Percentiles rank a stretch among this genome's conserved stretches.
phyloP scores from a whole-genome alignment of 2,329 filamentous ascomycete genomes.

The Colletotrichum zoysiae region DNA sequence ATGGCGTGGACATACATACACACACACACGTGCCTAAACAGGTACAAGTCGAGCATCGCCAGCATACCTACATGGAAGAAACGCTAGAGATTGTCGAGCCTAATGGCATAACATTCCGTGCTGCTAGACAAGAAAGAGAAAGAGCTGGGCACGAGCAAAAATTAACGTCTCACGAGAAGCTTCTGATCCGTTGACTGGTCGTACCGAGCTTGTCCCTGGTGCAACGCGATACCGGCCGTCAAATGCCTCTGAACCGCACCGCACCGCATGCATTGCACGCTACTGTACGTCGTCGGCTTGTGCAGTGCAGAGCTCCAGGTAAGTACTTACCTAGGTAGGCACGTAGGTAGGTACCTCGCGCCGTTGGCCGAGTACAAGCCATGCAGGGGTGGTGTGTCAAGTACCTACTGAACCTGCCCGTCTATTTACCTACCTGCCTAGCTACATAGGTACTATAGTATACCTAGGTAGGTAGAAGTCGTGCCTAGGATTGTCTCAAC shows the following conservation, averaged over 20 bases:
- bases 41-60: too few species aligned
- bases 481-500: slow-evolving; percentile 9
- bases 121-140: slow-evolving; percentile 2
- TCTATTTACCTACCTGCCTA: too few species aligned
- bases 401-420: neutral
- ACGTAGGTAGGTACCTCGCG: slow-evolving; percentile 6
- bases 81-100: slow-evolving; percentile 1
- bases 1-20: too few species aligned
- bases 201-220: slow-evolving; percentile 3
- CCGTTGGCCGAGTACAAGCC: slow-evolving; percentile 6
- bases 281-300: neutral
- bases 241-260: neutral
- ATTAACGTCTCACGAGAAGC: slow-evolving; percentile 27
- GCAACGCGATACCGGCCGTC: slow-evolving; percentile 27
- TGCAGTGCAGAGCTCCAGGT: too few species aligned
- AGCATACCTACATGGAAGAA: too few species aligned
- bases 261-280: neutral
- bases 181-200: slow-evolving; percentile 3
- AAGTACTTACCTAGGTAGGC: too few species aligned
- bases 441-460: too few species aligned
- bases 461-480: slow-evolving; percentile 8
- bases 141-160: slow-evolving; percentile 26
- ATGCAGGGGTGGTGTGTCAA: slow-evolving; percentile 13
- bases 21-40: too few species aligned
- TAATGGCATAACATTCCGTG: slow-evolving; percentile 8